phyloP scores from a whole-genome alignment of 1,284 basidiomycete genomes.

The Microbotryum saponariae region DNA sequence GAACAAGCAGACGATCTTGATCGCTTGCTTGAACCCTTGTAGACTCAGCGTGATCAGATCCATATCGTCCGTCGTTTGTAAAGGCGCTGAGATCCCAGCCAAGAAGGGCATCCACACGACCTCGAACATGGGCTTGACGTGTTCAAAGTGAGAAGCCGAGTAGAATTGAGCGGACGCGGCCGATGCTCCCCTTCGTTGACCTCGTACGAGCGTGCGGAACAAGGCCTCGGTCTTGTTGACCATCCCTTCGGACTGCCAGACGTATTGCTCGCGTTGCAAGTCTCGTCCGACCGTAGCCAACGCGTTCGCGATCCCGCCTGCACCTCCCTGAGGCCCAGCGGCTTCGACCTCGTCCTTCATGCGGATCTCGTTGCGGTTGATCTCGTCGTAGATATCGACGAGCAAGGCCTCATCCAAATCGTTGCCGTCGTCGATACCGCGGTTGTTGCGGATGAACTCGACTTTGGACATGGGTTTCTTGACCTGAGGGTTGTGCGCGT shows the following conservation, averaged over 20 bases:
- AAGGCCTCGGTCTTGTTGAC: conserved; percentile 91
- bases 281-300: conserved; percentile 83
- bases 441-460: conserved; percentile 87
- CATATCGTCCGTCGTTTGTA: conserved; percentile 70
- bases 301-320: conserved; percentile 65
- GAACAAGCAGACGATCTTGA: conserved; percentile 87
- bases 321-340: conserved; percentile 43
- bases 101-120: conserved; percentile 96
- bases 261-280: conserved; percentile 86
- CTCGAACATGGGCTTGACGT: conserved; percentile 95
- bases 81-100: conserved; percentile 80
- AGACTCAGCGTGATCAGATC: conserved; percentile 86
- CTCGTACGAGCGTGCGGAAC: conserved; percentile 78
- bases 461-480: conserved; percentile 80
- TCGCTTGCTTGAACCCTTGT: conserved; percentile 87
- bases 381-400: conserved; percentile 74
- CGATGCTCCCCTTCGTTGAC: conserved; percentile 61
- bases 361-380: conserved; percentile 80
- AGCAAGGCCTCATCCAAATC: conserved; percentile 81
- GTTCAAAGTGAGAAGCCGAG: conserved; percentile 86
- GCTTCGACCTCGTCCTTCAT: conserved; percentile 93
- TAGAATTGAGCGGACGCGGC: conserved; percentile 76
- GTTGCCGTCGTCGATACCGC: conserved; percentile 82
- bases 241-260: conserved; percentile 89
- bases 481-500: conserved; percentile 86